phyloP scores from a whole-genome alignment of 2,329 filamentous ascomycete species.

The Neoarthrinium moseri region DNA sequence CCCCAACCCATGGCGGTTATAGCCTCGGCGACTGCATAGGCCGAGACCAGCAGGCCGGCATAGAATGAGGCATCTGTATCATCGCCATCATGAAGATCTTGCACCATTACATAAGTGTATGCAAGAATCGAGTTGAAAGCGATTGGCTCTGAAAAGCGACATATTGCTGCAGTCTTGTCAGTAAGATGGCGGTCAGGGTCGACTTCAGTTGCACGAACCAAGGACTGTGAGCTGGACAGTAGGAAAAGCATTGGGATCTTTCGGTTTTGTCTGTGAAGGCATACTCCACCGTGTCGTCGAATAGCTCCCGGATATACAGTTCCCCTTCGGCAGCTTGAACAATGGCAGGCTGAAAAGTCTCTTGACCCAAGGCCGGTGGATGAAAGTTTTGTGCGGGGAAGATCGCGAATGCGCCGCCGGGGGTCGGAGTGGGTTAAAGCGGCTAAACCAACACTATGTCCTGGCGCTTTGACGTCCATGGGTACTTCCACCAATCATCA shows the following conservation, averaged over 20 bases:
- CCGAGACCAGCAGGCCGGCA: conserved; percentile 45
- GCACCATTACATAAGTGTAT: conserved; percentile 41
- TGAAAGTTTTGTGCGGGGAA: background rate
- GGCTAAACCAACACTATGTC: background rate
- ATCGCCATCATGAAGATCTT: conserved; percentile 35
- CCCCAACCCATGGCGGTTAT: conserved; percentile 42
- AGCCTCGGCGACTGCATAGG: conserved; percentile 42
- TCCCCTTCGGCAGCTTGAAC: too few species aligned
- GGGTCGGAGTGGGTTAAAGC: background rate
- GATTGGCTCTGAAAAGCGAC: conserved; percentile 43
- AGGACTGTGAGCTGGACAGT: conserved; percentile 4
- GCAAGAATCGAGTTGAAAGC: conserved; percentile 44
- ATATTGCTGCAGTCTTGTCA: conserved; percentile 33
- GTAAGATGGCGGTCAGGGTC: too few species aligned
- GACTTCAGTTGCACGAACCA: too few species aligned
- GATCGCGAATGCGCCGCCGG: background rate
- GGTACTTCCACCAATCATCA: background rate
- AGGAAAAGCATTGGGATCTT: conserved; percentile 6
- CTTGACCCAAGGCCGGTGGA: too few species aligned
- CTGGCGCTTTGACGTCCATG: background rate
- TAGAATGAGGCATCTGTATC: conserved; percentile 43
- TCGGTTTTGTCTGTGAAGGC: background rate
- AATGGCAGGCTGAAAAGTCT: too few species aligned
- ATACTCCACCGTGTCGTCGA: background rate
- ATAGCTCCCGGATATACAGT: background rate